Evolutionary conservation across 2,329 filamentous ascomycete genomes (phyloP).

Genomic region (Xylaria sp.): DNA sequence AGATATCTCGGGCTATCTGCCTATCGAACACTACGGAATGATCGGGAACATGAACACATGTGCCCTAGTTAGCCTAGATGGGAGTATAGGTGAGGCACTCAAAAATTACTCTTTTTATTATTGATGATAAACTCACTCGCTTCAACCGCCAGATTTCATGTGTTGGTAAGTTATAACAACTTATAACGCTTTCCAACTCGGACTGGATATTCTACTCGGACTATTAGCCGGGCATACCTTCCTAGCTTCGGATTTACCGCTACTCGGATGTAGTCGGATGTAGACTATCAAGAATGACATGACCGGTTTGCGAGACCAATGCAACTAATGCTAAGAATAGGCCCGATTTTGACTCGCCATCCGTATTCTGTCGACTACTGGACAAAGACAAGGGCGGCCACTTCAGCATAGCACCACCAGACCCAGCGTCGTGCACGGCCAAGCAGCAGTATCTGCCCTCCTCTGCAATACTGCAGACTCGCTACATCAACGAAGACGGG

Average conservation of each 20-base stretch:
- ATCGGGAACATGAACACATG: conserved; percentile 85
- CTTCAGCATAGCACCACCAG: conserved; percentile 72
- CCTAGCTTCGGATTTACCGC: neutral
- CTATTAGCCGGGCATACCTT: neutral
- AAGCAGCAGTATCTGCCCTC: conserved; percentile 83
- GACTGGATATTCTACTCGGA: neutral
- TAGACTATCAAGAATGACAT: neutral
- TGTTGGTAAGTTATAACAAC: conserved; percentile 50
- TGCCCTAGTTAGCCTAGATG: conserved; percentile 78
- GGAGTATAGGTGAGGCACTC: conserved; percentile 62
- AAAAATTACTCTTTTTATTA: neutral
- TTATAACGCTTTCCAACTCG: neutral
- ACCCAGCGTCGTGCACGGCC: conserved; percentile 67
- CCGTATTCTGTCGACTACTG: conserved; percentile 77
- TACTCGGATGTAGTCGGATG: neutral
- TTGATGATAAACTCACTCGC: conserved; percentile 27
- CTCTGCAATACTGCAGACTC: conserved; percentile 79
- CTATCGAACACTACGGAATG: conserved; percentile 81
- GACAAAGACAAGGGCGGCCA: conserved; percentile 80
- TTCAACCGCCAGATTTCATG: conserved; percentile 69
- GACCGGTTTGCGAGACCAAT: neutral
- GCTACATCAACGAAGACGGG: conserved; percentile 81
- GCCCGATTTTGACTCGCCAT: conserved; percentile 83
- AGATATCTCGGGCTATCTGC: conserved; percentile 60
- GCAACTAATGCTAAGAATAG: conserved; percentile 51